Conservation (phyloP, 2,329 filamentous ascomycete species). For the Botrytis porri region DNA sequence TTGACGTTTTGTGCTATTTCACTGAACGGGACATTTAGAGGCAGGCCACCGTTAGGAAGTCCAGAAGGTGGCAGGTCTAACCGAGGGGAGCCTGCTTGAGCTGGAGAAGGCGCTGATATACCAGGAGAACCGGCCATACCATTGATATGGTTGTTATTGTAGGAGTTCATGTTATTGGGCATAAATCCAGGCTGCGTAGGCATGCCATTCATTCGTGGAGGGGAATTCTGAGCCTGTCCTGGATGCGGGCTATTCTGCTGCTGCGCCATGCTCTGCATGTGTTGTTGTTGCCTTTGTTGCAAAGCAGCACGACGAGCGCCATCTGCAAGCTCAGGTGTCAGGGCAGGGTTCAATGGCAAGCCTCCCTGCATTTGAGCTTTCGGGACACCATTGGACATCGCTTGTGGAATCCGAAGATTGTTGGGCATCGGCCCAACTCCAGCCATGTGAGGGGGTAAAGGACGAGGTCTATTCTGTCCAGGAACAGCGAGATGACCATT, state of each 20-base stretch:
- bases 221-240: constrained; percentile 40
- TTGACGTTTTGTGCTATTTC: constrained; percentile 15
- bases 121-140: constrained; percentile 45
- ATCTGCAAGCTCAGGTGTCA: constrained; percentile 56
- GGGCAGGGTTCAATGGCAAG: constrained; percentile 51
- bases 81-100: constrained; percentile 35
- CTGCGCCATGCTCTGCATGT: constrained; percentile 30
- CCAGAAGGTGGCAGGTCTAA: constrained; percentile 28
- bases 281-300: constrained; percentile 33
- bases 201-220: constrained; percentile 38
- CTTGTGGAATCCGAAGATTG: constrained; percentile 40
- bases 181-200: constrained; percentile 33
- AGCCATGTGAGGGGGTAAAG: constrained; percentile 35
- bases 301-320: constrained; percentile 62
- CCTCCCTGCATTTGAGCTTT: constrained; percentile 67
- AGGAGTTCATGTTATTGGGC: constrained; percentile 49
- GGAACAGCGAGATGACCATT: constrained; percentile 29
- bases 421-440: constrained; percentile 39
- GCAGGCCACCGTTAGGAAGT: constrained; percentile 9
- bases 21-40: constrained; percentile 6
- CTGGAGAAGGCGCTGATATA: constrained; percentile 29
- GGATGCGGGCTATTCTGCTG: constrained; percentile 31
- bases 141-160: constrained; percentile 46
- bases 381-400: constrained; percentile 55
- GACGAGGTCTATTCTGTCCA: constrained; percentile 34